Conservation (phyloP, 352 stramenopile species). For the Phytophthora sansomeana region DNA sequence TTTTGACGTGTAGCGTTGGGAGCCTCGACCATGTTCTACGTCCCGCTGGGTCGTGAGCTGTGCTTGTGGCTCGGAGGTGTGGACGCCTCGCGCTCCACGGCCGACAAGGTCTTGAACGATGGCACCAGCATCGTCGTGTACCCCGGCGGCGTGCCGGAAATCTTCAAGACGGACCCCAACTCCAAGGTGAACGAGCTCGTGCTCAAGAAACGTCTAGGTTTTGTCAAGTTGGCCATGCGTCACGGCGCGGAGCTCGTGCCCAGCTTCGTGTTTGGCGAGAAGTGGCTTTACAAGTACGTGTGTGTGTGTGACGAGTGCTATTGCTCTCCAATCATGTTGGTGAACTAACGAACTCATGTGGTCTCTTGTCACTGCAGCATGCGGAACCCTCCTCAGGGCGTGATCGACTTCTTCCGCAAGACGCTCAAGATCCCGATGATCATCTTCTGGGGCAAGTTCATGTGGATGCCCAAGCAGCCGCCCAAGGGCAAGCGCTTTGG, state of each 20-base stretch:
- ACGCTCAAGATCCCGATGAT: conserved; percentile 81
- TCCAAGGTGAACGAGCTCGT: conserved; percentile 80
- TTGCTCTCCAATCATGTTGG: not conserved
- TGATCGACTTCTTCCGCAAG: conserved; percentile 72
- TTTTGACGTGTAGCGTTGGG: conserved; percentile 46
- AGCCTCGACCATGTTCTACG: conserved; percentile 77
- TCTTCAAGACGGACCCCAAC: conserved; percentile 78
- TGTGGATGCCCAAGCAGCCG: conserved; percentile 74
- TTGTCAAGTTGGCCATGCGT: conserved; percentile 83
- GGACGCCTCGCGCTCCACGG: conserved; percentile 76
- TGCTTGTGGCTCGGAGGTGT: conserved; percentile 78
- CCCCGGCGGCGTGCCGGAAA: conserved; percentile 78
- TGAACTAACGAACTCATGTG: conserved; percentile 6
- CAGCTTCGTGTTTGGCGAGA: conserved; percentile 83
- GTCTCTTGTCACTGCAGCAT: conserved; percentile 40
- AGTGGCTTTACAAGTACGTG: conserved; percentile 81
- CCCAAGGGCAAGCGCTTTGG: conserved; percentile 74
- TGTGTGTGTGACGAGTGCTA: not conserved
- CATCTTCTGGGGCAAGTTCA: conserved; percentile 83
- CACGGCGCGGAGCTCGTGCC: conserved; percentile 81
- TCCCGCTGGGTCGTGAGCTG: conserved; percentile 70
- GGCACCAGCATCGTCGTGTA: conserved; percentile 79
- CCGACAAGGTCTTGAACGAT: conserved; percentile 76
- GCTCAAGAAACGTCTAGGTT: conserved; percentile 82
- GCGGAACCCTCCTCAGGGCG: conserved; percentile 68